Percentiles rank a stretch among this genome's conserved stretches.
phyloP scores from a whole-genome alignment of 2,329 filamentous ascomycete species.

The Colletotrichum sp. region DNA sequence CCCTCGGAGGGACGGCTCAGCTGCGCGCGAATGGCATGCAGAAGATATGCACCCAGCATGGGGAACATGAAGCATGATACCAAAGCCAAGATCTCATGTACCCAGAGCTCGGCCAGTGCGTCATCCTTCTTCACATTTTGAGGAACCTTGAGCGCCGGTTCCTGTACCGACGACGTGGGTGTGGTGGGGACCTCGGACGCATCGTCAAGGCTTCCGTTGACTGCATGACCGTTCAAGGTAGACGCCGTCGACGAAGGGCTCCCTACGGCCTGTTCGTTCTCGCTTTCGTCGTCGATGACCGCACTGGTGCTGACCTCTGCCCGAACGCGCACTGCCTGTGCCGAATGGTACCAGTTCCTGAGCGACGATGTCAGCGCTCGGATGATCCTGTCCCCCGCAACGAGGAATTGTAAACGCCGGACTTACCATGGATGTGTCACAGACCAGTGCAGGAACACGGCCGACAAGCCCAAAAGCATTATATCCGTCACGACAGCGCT shows the following conservation, averaged over 20 bases:
- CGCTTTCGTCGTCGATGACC: conserved; percentile 51
- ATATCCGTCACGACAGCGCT: conserved; percentile 84
- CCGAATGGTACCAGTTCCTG: conserved; percentile 77
- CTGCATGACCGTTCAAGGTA: neutral
- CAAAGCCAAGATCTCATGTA: conserved; percentile 78
- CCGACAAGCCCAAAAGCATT: conserved; percentile 78
- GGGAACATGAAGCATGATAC: conserved; percentile 81
- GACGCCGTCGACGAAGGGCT: conserved; percentile 9
- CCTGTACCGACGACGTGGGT: conserved; percentile 31
- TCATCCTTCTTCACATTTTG: conserved; percentile 30
- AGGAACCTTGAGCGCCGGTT: conserved; percentile 22
- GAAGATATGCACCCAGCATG: conserved; percentile 77
- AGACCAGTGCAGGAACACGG: conserved; percentile 91
- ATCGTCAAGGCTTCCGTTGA: conserved; percentile 22
- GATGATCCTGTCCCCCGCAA: neutral
- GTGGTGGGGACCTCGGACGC: conserved; percentile 36
- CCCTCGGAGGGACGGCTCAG: conserved; percentile 85
- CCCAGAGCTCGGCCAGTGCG: conserved; percentile 69
- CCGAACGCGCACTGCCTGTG: conserved; percentile 64
- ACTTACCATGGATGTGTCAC: conserved; percentile 86
- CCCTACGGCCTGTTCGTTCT: conserved; percentile 34
- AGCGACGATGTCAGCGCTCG: conserved; percentile 6
- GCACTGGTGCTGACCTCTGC: conserved; percentile 48
- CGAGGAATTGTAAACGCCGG: neutral
- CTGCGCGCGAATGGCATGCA: conserved; percentile 81